These are phyloP conservation scores for Fraxinus floribunda DNA, from an alignment of 305 asterid species.

Conservation along the genomic window DNA sequence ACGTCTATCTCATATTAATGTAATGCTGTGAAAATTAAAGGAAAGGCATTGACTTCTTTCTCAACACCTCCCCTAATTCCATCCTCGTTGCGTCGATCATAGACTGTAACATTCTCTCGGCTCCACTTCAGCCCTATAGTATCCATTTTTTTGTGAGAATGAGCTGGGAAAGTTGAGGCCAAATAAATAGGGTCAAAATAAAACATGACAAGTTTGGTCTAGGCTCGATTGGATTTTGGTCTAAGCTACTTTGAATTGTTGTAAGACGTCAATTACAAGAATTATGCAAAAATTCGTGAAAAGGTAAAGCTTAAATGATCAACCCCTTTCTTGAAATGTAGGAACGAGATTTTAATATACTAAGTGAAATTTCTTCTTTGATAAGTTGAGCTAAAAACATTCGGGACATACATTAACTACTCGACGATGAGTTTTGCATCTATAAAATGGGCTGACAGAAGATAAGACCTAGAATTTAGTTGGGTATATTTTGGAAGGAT, in stretches of 20 bases:
- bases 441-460: not conserved
- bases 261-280: not conserved
- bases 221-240: not conserved
- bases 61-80: not conserved
- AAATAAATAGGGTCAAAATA: no score
- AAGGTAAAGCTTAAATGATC: not conserved
- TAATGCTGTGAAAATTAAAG: no score
- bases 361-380: not conserved
- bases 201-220: not conserved
- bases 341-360: no score
- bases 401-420: not conserved
- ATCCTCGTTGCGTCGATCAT: not conserved
- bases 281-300: not conserved
- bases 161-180: not conserved
- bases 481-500: not conserved
- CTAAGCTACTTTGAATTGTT: not conserved
- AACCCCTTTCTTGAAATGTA: no score
- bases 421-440: not conserved
- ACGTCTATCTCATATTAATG: not conserved
- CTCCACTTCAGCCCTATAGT: not conserved
- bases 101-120: not conserved
- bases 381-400: not conserved
- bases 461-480: not conserved
- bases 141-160: not conserved
- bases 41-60: not conserved